Percentiles rank a stretch among this genome's conserved stretches.
phyloP scores from a whole-genome alignment of 2,329 filamentous ascomycete genomes.

The Xylariaceae sp. region DNA sequence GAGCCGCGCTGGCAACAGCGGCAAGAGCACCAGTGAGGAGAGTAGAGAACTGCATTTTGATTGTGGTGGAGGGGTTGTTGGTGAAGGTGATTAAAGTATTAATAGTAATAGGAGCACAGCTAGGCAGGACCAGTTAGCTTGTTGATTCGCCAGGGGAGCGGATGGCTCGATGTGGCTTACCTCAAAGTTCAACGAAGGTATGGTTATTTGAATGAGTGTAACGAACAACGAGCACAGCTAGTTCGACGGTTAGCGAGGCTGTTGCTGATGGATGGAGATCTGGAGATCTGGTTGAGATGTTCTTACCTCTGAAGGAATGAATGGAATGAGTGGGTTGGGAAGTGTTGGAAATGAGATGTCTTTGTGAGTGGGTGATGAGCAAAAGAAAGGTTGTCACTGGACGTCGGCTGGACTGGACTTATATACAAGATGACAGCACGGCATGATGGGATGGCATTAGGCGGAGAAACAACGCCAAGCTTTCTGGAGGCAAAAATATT shows the following conservation, averaged over 20 bases:
- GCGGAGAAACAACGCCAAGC: constrained; percentile 24
- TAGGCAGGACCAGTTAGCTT: constrained; percentile 23
- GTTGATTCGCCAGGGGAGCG: not conserved
- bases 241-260: constrained; percentile 3
- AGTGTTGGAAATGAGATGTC: constrained; percentile 26
- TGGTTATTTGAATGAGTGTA: constrained; percentile 37
- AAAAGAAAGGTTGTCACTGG: constrained; percentile 18
- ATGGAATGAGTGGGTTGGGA: constrained; percentile 31
- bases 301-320: constrained; percentile 44
- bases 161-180: constrained; percentile 15
- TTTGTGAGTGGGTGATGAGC: constrained; percentile 31
- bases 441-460: constrained; percentile 20
- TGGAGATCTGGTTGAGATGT: constrained; percentile 1
- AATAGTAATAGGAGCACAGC: constrained; percentile 40
- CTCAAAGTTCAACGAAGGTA: constrained; percentile 36
- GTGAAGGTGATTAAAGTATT: constrained; percentile 28
- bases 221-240: constrained; percentile 47
- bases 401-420: constrained; percentile 26
- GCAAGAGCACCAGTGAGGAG: constrained; percentile 42
- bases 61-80: constrained; percentile 7
- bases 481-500: constrained; percentile 22
- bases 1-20: constrained; percentile 40
- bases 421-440: constrained; percentile 30
- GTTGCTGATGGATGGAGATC: constrained; percentile 1
- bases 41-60: constrained; percentile 47